phyloP scores from a whole-genome alignment of 2,329 filamentous ascomycete genomes.

The Alternaria triticimaculans region DNA sequence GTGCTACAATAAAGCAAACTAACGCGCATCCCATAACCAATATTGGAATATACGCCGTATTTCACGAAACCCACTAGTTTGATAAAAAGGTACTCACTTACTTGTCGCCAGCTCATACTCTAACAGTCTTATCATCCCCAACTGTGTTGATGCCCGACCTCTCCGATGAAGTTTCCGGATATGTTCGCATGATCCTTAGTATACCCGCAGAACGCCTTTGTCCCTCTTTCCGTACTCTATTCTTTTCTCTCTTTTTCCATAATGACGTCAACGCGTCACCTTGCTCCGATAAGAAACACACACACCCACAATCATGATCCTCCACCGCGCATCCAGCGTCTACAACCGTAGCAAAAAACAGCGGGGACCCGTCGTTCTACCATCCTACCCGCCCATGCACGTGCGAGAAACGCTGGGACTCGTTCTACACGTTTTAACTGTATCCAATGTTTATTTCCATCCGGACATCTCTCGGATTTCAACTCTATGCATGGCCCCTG shows the following conservation, averaged over 20 bases:
- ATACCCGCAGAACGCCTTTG: neutral
- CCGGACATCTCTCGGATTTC: neutral
- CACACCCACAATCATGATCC: neutral
- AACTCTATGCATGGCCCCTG: neutral
- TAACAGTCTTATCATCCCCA: neutral
- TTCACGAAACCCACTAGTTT: neutral
- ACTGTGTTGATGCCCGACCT: neutral
- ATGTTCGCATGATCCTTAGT: rapidly evolving
- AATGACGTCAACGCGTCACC: neutral
- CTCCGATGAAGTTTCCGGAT: rapidly evolving
- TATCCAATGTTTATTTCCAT: too few species aligned
- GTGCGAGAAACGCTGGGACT: neutral
- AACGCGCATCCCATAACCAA: neutral
- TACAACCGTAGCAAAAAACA: neutral
- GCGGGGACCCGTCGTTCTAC: neutral
- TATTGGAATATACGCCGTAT: neutral
- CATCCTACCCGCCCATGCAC: neutral
- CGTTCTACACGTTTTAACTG: too few species aligned
- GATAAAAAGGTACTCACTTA: neutral
- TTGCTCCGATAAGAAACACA: neutral
- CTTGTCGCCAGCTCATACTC: neutral
- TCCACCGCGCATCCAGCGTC: neutral
- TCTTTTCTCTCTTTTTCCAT: neutral
- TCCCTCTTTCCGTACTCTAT: neutral
- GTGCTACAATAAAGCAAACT: neutral